Percentiles rank a stretch among this genome's conserved stretches.
Conservation (phyloP, 129 eudicot genomes). For the Centella asiatica region DNA sequence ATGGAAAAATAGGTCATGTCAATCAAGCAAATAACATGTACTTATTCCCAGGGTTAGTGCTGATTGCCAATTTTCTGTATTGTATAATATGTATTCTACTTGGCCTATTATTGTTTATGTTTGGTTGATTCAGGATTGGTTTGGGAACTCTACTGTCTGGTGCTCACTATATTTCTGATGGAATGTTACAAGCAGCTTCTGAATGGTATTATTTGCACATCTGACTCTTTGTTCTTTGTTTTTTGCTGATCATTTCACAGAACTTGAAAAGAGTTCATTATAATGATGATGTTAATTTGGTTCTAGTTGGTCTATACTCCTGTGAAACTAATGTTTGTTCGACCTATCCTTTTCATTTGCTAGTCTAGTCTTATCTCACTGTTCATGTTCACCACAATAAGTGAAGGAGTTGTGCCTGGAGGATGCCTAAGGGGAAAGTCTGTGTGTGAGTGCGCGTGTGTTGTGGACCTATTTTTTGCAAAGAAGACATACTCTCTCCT, state of each 20-base stretch:
- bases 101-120: not conserved
- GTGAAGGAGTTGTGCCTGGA: no score
- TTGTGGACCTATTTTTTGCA: no score
- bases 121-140: slow-evolving; percentile 60
- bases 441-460: no score
- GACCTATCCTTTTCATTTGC: no score
- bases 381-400: no score
- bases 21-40: slow-evolving; percentile 99
- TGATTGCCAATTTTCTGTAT: slow-evolving; percentile 4
- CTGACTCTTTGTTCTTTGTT: not conserved
- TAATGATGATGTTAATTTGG: no score
- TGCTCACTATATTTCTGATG: slow-evolving; percentile 79
- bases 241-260: not conserved
- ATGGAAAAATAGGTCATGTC: slow-evolving; percentile 88
- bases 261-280: not conserved
- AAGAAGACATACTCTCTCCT: no score
- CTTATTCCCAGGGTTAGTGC: slow-evolving; percentile 89
- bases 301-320: no score
- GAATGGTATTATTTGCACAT: slow-evolving; percentile 58
- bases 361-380: no score
- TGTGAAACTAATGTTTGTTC: no score
- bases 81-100: slow-evolving; percentile 3
- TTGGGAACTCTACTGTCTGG: slow-evolving; percentile 94
- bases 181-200: slow-evolving; percentile 92
- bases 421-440: no score